Evolutionary conservation across 2,329 filamentous ascomycete species (phyloP).

Genomic region (Trichoderma lentiforme): DNA sequence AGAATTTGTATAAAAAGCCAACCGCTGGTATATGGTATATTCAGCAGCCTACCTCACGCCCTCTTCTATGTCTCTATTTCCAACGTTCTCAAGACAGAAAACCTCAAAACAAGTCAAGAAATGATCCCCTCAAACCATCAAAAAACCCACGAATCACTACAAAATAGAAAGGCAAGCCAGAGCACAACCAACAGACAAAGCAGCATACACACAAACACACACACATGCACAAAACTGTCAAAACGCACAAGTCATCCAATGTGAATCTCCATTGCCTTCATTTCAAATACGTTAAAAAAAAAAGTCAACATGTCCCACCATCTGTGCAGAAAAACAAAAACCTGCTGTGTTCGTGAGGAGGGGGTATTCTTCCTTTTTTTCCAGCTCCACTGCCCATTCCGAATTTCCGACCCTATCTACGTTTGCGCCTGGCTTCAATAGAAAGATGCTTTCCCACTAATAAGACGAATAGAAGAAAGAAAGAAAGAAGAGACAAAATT

Average conservation of each 20-base stretch:
- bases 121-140: not conserved
- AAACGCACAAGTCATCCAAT: not conserved
- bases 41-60: not conserved
- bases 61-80: not conserved
- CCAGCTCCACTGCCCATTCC: not conserved
- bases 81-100: not conserved
- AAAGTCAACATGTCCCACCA: not conserved
- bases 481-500: not conserved
- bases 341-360: not conserved
- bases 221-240: not conserved
- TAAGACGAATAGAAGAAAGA: not conserved
- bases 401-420: conserved; percentile 3
- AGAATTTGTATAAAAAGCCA: not conserved
- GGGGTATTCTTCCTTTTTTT: not conserved
- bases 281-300: conserved; percentile 5
- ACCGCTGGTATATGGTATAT: not conserved
- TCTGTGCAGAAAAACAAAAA: not conserved
- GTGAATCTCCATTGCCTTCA: not conserved
- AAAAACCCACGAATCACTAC: not conserved
- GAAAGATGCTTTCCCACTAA: conserved; percentile 1
- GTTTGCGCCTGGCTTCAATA: conserved; percentile 5
- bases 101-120: not conserved
- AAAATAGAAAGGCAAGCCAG: not conserved
- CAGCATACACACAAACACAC: not conserved
- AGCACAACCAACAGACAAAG: not conserved